Evolutionary conservation across 2,329 filamentous ascomycete species (phyloP), one percentile per base, ranked within the genome.

Genomic region (Stachybotrys chartarum): DNA sequence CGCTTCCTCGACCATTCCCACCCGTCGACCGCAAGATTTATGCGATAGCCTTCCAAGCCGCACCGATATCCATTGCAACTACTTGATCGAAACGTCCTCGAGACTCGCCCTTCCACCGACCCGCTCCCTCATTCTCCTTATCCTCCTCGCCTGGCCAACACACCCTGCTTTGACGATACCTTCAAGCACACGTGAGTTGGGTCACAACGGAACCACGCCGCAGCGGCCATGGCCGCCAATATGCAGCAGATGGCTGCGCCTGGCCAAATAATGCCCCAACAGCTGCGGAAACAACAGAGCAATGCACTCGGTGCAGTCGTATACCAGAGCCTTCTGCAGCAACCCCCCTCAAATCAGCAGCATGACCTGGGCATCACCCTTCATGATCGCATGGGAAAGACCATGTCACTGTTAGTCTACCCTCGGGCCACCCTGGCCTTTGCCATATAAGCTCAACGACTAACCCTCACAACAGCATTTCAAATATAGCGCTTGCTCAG

Each of bases 201-300:
- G 57, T 58, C 56, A 58, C 57, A 62, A 56, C 48, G 57, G 54
- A 31, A 58, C 54, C 56, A 56, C 48, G 55, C 53, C 49, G 56
- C 56, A 58, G 76, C 76, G 74, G 78, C 77, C 70, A 84, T 84
- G 81, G 80, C 81, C 73, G 80, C 77, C 66, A 83, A 82, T 62
- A 78, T 83, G 71, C 77, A 78, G 68, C 80, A 81, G 64, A 82
- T 83, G 78, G 74, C 71, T 66, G 71, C 70, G 58, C 72, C 70
- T 60, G 74, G 71, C 67, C 72, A 72, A 56, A 75, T 78, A 69
- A 72, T 77, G 67, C 71, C 72, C 62, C 71, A 75, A 58, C 74
- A 76, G 58, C 66, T 72, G 61, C 35, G 35, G 5, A 42, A 42
- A 42, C 35, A 42, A 42, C 35, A 10, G 14, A 42, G 14, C 35